These are phyloP conservation scores for Penicillium brevicompactum DNA, from an alignment of 2,329 filamentous ascomycete species.

Conservation along the genomic window DNA sequence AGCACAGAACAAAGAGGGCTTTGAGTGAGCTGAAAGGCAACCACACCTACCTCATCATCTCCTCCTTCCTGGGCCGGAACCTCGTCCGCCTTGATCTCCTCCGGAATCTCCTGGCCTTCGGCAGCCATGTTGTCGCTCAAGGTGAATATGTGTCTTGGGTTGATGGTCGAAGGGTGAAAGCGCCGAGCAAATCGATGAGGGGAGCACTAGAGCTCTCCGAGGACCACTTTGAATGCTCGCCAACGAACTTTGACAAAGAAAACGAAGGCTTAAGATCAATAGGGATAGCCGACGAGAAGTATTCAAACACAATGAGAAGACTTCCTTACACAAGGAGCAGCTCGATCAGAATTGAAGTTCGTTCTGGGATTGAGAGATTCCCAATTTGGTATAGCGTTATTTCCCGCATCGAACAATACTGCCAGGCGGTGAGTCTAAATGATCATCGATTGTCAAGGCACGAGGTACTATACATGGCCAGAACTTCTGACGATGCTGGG, in stretches of 20 bases:
- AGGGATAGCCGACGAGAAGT: background rate
- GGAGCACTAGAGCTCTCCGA: slow-evolving; percentile 14
- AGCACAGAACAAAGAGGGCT: slow-evolving; percentile 5
- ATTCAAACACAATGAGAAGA: slow-evolving; percentile 1
- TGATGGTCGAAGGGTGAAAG: slow-evolving; percentile 8
- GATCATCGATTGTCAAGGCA: background rate
- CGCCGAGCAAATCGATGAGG: slow-evolving; percentile 11
- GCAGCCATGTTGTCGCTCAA: slow-evolving; percentile 33
- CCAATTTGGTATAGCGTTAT: slow-evolving; percentile 21
- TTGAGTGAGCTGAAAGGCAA: background rate
- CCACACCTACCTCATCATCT: slow-evolving; percentile 47
- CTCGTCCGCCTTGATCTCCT: slow-evolving; percentile 41
- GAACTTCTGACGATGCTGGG: no score
- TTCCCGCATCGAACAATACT: slow-evolving; percentile 8
- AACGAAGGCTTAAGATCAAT: background rate
- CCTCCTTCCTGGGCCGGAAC: slow-evolving; percentile 43
- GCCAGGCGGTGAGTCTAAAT: slow-evolving; percentile 7
- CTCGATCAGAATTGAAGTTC: slow-evolving; percentile 18
- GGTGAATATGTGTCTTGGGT: background rate
- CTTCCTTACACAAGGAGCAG: slow-evolving; percentile 15
- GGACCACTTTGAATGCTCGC: background rate
- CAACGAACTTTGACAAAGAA: background rate
- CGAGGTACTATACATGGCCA: no score
- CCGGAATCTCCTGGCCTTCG: slow-evolving; percentile 38
- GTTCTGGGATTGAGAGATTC: slow-evolving; percentile 18